Conservation (phyloP, 176 grass and related monocot species). For the Panicum miliaceum region DNA sequence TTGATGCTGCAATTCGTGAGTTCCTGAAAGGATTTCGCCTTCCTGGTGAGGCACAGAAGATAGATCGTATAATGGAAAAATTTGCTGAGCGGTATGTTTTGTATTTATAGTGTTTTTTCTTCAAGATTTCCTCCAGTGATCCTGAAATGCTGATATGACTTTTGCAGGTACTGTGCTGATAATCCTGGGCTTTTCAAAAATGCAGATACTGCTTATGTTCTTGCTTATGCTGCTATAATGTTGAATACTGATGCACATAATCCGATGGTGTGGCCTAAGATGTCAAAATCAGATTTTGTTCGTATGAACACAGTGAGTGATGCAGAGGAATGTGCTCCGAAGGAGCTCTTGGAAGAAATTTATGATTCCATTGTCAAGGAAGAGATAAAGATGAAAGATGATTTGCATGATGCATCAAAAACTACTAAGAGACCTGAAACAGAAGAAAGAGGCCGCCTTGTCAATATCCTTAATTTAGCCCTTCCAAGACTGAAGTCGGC, state of each 20-base stretch:
- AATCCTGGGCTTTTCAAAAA: constrained; percentile 99
- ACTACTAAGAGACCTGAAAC: constrained; percentile 62
- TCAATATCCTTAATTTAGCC: constrained; percentile 95
- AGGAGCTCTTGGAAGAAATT: constrained; percentile 93
- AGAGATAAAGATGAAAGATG: constrained; percentile 96
- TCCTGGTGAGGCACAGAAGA: constrained; percentile 99
- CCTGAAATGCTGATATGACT: constrained; percentile 33
- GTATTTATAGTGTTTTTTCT: constrained; percentile 28
- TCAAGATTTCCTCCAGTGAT: constrained; percentile 27
- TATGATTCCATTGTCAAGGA: constrained; percentile 97
- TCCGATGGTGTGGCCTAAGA: constrained; percentile 99
- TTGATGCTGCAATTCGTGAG: constrained; percentile 91
- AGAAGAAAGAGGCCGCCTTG: constrained; percentile 79
- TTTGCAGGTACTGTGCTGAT: constrained; percentile 99
- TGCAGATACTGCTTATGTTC: constrained; percentile 97
- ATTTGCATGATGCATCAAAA: constrained; percentile 50
- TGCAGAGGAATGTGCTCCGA: constrained; percentile 89
- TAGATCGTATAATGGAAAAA: constrained; percentile 99
- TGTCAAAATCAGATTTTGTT: constrained; percentile 93
- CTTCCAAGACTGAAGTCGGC: constrained; percentile 85
- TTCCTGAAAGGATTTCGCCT: constrained; percentile 96
- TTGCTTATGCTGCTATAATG: constrained; percentile 99
- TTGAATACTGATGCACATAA: constrained; percentile 99
- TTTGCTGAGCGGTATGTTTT: constrained; percentile 93
- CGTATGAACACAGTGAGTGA: constrained; percentile 85